Evolutionary conservation across 371 early-diverging fungal species (phyloP), one percentile per base, ranked within the genome.

Genomic region (Mortierella sp.): DNA sequence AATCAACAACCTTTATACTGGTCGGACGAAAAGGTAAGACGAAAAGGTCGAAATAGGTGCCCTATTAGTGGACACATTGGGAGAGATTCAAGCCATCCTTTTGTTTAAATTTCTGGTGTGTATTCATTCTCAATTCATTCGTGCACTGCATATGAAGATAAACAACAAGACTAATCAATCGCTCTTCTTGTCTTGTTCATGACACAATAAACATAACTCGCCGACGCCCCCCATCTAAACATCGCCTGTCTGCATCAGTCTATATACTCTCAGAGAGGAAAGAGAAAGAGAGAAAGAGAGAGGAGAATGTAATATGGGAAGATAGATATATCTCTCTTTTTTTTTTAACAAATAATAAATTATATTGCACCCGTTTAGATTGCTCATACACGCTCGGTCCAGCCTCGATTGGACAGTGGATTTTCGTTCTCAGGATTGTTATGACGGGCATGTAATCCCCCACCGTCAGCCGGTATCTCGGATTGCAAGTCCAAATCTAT

Each of bases 81-180:
- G 59, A 40, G 2, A 36, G 24, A 15, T 5, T 5, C 6, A 15
- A 11, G 16, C 6, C 11, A 24, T 58, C 10, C 19, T 22, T 52
- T 55, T 15, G 36, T 33, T 69, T 41, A 33, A 28, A 64, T 32
- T 64, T 70, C 72, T 60, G 72, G 72, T 72, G 72, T 8, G 13
- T 63, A 71, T 71, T 71, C 65, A 59, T 7, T 71, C 45, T 13
- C 45, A 3, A 72, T 72, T 72, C 61, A 65, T 72, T 43, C 11
- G n/a, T 41, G n/a, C 22, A 16, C 58, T 63, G 47, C 55, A 43
- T 15, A 33, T 45, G 1, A 47, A 57, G 21, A 48, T 16, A 57
- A 41, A 73, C 10, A 64, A 58, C 16, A 58, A 48, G 32, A 33
- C 62, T 59, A 59, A 52, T 66, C 40, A 15, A 53, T 53, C 45